Conservation (phyloP, 768 basidiomycete genomes). For the Pisolithus marmoratus region DNA sequence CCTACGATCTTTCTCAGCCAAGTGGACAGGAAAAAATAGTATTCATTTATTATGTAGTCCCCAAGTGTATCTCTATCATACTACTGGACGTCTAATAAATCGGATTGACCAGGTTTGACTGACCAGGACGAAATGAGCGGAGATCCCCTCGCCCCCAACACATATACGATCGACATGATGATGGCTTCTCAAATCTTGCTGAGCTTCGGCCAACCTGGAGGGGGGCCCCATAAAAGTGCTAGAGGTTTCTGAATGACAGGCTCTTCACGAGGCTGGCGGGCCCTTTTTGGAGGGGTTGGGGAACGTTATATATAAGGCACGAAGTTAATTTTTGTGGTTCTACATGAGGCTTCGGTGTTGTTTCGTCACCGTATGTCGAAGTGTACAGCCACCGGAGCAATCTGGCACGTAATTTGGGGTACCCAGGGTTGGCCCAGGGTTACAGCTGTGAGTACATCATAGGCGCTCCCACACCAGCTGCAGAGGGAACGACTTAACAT, state of each 20-base stretch:
- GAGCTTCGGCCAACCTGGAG: too few relatives aligned
- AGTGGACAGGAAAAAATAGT: conserved; percentile 6
- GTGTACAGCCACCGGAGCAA: neutral
- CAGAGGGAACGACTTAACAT: too few relatives aligned
- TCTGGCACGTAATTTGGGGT: neutral
- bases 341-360: neutral
- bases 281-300: neutral
- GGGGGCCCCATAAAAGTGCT: too few relatives aligned
- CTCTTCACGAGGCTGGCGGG: too few relatives aligned
- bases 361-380: neutral
- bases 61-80: conserved; percentile 22
- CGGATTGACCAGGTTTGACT: conserved; percentile 1
- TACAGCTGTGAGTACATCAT: too few relatives aligned
- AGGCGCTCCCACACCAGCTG: too few relatives aligned
- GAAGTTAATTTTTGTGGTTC: neutral
- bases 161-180: neutral
- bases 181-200: too few relatives aligned
- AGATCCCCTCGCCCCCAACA: neutral
- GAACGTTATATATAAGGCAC: neutral
- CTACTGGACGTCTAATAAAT: conserved; percentile 13
- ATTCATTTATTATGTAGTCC: conserved; percentile 8
- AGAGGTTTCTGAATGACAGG: too few relatives aligned
- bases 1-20: neutral
- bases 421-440: neutral
- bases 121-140: neutral